Base-by-base conservation (phyloP, 345 rosid species). In the Eucalyptus pauciflora region DNA sequence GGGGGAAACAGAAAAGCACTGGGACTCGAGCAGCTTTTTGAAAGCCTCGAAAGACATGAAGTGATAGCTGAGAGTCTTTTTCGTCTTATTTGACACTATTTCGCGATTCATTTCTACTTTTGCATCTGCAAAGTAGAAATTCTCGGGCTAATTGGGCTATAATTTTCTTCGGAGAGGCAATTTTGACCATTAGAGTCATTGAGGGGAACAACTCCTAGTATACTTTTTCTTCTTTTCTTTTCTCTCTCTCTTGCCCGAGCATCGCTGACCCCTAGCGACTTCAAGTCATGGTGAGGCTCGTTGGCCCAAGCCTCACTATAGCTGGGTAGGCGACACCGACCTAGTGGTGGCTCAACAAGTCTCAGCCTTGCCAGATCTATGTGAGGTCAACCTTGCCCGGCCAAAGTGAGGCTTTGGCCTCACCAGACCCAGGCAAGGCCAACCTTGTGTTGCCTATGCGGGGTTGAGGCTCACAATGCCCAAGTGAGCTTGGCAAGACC, bases 191-290 rank as follows among this genome's bases (percentile, higher is more conserved):
- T 14, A 14, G 14, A n/a, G 17, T n/a, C 76, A n/a, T n/a, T n/a
- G n/a, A n/a, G n/a, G n/a, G n/a, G n/a, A n/a, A n/a, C n/a, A n/a
- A n/a, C n/a, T n/a, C n/a, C n/a, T n/a, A n/a, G n/a, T n/a, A n/a
- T n/a, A n/a, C n/a, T n/a, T 69, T 50, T 50, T 50, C 16, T 50
- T 13, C 16, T 49, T 49, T 49, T 4, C 5, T 49, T 49, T 49
- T 1, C 50, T 49, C 50, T 49, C n/a, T n/a, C n/a, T n/a, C 51
- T 50, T 50, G 51, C 51, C 3, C 2, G 16, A 50, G 16, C 1
- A 2, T 50, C 6, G 1, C 1, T 4, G 3, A 50, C 51, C 51
- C 16, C 1, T 50, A 2, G 51, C 0, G 0, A 50, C 51, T 13
- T 50, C 51, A 50, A 50, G 51, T 50, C 51, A 50, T 50, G 51